phyloP scores from a whole-genome alignment of 2,329 filamentous ascomycete genomes.

The Cryoendolithus antarcticus region DNA sequence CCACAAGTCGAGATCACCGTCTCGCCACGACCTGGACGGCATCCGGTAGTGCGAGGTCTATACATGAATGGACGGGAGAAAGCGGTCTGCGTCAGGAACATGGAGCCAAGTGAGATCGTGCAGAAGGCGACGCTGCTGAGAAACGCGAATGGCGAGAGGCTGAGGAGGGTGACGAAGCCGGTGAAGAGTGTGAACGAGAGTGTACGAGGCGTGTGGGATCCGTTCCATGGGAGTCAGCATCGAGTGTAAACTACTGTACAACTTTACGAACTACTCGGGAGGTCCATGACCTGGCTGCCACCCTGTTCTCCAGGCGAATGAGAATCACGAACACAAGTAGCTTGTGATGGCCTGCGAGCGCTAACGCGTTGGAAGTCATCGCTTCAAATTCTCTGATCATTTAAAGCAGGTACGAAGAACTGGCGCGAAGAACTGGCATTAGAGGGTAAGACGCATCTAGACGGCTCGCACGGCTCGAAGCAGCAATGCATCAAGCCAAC shows the following conservation, averaged over 20 bases:
- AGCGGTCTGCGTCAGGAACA: conserved; percentile 76
- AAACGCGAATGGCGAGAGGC: conserved; percentile 63
- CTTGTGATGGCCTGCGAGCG: too few species aligned
- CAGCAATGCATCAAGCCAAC: too few species aligned
- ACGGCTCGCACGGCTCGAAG: too few species aligned
- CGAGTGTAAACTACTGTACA: conserved; percentile 27
- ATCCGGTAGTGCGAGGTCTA: conserved; percentile 77
- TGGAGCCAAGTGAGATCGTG: conserved; percentile 67
- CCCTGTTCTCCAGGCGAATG: too few species aligned
- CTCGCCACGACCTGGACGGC: conserved; percentile 76
- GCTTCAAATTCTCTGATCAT: too few species aligned
- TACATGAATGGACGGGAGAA: conserved; percentile 88
- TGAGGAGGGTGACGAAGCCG: conserved; percentile 46
- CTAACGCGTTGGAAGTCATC: too few species aligned
- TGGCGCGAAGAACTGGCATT: too few species aligned
- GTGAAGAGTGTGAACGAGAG: conserved; percentile 51
- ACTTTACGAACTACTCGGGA: too few species aligned
- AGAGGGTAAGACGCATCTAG: too few species aligned
- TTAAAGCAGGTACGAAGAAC: too few species aligned
- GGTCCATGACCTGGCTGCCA: too few species aligned
- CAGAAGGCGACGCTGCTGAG: conserved; percentile 65
- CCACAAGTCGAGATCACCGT: conserved; percentile 85
- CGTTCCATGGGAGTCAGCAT: conserved; percentile 46
- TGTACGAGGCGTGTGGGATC: conserved; percentile 54
- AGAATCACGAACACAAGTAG: too few species aligned